These are phyloP conservation scores for Macrophomina pseudophaseolina DNA, from an alignment of 2,329 filamentous ascomycete genomes.

Conservation along the genomic window DNA sequence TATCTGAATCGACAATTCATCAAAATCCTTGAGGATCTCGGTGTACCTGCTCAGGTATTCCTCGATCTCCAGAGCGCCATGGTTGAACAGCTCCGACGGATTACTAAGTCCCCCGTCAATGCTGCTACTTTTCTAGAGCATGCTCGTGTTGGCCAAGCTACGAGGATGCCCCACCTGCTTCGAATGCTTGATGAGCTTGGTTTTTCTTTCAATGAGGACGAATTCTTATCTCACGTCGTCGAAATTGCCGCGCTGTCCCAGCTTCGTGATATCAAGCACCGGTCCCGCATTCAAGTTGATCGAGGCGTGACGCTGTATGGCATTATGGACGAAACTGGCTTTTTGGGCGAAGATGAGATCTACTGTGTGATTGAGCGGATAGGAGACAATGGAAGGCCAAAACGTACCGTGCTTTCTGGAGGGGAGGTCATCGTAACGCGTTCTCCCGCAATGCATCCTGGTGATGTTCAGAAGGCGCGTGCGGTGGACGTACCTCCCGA, in stretches of 20 bases:
- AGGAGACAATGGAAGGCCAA: slow-evolving; percentile 32
- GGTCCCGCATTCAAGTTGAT: slow-evolving; percentile 73
- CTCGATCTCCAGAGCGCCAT: slow-evolving; percentile 67
- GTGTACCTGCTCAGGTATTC: slow-evolving; percentile 64
- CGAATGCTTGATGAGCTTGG: slow-evolving; percentile 61
- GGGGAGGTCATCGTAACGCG: slow-evolving; percentile 69
- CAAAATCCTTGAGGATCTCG: slow-evolving; percentile 84
- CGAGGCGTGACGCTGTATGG: slow-evolving; percentile 79
- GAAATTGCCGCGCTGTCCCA: slow-evolving; percentile 74
- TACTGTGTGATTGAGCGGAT: slow-evolving; percentile 64
- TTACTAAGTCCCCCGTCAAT: slow-evolving; percentile 64
- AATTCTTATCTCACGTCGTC: slow-evolving; percentile 72
- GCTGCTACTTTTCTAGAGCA: slow-evolving; percentile 69
- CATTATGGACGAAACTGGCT: slow-evolving; percentile 80
- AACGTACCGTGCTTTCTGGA: slow-evolving; percentile 29
- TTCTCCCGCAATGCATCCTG: slow-evolving; percentile 81
- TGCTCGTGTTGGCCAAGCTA: slow-evolving; percentile 64
- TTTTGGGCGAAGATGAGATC: slow-evolving; percentile 69
- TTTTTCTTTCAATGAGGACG: slow-evolving; percentile 69
- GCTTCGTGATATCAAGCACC: slow-evolving; percentile 77
- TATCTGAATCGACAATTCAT: slow-evolving; percentile 80
- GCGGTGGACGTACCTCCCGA: slow-evolving; percentile 63
- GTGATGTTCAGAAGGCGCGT: slow-evolving; percentile 72
- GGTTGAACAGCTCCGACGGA: slow-evolving; percentile 62
- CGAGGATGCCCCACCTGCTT: slow-evolving; percentile 68